Evolutionary conservation across 345 rosid species (phyloP).

Genomic region (Anacardium occidentale): DNA sequence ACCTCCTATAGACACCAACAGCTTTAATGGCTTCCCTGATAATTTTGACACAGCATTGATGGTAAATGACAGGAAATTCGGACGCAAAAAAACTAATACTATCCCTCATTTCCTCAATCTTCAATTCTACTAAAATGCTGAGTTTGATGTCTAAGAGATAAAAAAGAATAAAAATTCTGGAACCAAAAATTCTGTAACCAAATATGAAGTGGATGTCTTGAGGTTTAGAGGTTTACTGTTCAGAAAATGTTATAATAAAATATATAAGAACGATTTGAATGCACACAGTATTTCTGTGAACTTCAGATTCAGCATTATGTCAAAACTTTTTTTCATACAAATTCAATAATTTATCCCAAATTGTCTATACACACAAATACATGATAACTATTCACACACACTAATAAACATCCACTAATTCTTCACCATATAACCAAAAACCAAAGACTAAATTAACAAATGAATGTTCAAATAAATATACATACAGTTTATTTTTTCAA

Average conservation of each 20-base stretch:
- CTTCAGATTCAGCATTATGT: constrained; percentile 5
- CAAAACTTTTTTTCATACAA: constrained; percentile 22
- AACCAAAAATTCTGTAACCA: background rate
- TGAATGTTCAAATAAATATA: constrained; percentile 24
- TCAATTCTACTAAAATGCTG: background rate
- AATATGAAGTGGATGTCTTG: background rate
- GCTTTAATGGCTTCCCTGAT: constrained; percentile 27
- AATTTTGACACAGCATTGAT: constrained; percentile 27
- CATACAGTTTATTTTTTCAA: constrained; percentile 8
- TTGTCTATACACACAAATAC: constrained; percentile 24
- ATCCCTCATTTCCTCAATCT: background rate
- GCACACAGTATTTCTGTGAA: background rate
- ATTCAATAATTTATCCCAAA: constrained; percentile 20
- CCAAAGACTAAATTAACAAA: constrained; percentile 22
- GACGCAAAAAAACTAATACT: constrained; percentile 13
- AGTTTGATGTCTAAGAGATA: no score
- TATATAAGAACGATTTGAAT: background rate
- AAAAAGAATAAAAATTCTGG: background rate
- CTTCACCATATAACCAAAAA: constrained; percentile 25
- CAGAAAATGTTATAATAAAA: no score
- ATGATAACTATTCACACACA: constrained; percentile 17
- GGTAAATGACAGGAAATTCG: constrained; percentile 21
- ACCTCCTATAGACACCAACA: constrained; percentile 25
- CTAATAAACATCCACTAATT: constrained; percentile 8
- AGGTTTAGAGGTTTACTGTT: no score